Evolutionary conservation across 495 filamentous ascomycete genomes (phyloP).

Genomic region (Penicillium lagena): DNA sequence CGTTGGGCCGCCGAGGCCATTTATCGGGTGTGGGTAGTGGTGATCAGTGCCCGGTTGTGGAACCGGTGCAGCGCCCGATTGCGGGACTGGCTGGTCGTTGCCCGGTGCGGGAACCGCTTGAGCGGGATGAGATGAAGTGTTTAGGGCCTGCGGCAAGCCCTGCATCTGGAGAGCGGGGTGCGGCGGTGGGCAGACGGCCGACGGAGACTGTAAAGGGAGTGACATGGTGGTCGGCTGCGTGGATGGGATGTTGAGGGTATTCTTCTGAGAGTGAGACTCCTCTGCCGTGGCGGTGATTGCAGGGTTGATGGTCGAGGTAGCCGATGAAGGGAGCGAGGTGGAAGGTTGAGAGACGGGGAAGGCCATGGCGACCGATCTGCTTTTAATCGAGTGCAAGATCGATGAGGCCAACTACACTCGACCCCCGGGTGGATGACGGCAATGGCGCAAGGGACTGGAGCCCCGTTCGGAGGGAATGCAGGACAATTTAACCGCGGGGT

Average conservation of each 20-base stretch:
- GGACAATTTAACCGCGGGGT: background rate
- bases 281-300: conserved; percentile 3
- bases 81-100: conserved; percentile 4
- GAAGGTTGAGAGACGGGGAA: conserved; percentile 6
- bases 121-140: conserved; percentile 1
- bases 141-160: conserved; percentile 9
- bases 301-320: conserved; percentile 3
- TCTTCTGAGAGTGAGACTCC: conserved; percentile 1
- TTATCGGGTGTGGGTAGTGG: conserved; percentile 27
- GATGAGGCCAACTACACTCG: background rate
- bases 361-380: background rate
- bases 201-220: conserved; percentile 7
- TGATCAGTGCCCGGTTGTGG: conserved; percentile 11
- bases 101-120: conserved; percentile 1
- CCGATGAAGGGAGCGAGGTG: conserved; percentile 8
- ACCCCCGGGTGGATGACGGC: conserved; percentile 3
- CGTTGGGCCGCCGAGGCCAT: conserved; percentile 38
- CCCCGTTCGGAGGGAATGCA: background rate
- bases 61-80: conserved; percentile 7
- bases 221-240: conserved; percentile 8
- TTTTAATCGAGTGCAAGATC: background rate
- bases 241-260: conserved; percentile 6
- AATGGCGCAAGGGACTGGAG: background rate
- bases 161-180: conserved; percentile 11
- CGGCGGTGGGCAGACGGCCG: conserved; percentile 6